These are phyloP conservation scores for Nigrospora osmanthi DNA, from an alignment of 2,329 filamentous ascomycete genomes.

Conservation along the genomic window DNA sequence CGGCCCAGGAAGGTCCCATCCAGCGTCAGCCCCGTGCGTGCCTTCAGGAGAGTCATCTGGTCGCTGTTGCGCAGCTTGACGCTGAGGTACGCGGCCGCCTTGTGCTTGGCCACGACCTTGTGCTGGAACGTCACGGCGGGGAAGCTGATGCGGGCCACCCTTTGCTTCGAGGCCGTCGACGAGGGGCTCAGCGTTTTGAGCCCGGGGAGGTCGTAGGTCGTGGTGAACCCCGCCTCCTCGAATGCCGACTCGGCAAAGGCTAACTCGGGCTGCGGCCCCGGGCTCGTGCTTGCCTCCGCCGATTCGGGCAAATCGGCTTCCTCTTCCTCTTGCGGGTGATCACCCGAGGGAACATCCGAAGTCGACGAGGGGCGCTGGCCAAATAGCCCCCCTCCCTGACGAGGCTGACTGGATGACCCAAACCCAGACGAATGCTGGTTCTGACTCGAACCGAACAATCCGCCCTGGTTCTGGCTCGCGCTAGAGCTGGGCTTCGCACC, in stretches of 20 bases:
- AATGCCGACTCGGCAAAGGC: constrained; percentile 44
- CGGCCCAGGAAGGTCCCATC: constrained; percentile 56
- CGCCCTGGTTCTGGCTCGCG: too few species aligned
- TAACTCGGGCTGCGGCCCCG: constrained; percentile 20
- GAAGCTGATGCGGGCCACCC: constrained; percentile 48
- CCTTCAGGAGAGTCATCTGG: constrained; percentile 46
- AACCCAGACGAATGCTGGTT: too few species aligned
- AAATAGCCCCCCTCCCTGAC: too few species aligned
- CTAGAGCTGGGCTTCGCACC: too few species aligned
- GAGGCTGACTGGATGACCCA: too few species aligned
- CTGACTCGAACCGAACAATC: too few species aligned
- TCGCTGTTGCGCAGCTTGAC: constrained; percentile 48
- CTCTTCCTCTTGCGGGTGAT: too few species aligned
- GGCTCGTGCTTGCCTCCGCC: constrained; percentile 11
- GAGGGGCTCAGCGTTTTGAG: constrained; percentile 47
- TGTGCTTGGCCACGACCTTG: constrained; percentile 53
- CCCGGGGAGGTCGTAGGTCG: constrained; percentile 53
- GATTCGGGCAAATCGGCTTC: too few species aligned
- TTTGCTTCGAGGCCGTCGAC: constrained; percentile 45
- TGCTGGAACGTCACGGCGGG: constrained; percentile 44
- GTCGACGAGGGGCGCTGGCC: too few species aligned
- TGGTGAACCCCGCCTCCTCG: constrained; percentile 52
- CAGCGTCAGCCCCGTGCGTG: constrained; percentile 50
- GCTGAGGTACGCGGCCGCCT: constrained; percentile 50
- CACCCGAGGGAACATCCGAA: too few species aligned